Percentiles rank a stretch among this genome's conserved stretches.
phyloP scores from a whole-genome alignment of 2,329 filamentous ascomycete genomes.

The Aureobasidium musti region DNA sequence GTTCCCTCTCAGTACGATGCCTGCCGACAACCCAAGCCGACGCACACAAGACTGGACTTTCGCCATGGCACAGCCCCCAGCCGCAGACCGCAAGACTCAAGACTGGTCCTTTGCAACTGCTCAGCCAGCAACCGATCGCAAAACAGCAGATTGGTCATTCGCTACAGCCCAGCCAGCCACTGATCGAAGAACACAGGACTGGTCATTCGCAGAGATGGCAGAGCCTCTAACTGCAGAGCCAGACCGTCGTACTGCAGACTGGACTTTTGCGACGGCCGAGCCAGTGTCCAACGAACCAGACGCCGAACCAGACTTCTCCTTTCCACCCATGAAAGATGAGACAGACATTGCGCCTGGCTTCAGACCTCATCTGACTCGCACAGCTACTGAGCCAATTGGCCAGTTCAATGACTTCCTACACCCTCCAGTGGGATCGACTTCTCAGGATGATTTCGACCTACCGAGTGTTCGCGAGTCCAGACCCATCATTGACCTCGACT shows the following conservation, averaged over 20 bases:
- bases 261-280: slow-evolving; percentile 46
- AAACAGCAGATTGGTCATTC: slow-evolving; percentile 55
- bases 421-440: slow-evolving; percentile 30
- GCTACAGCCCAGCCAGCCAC: slow-evolving; percentile 45
- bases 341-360: slow-evolving; percentile 40
- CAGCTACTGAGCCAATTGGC: slow-evolving; percentile 46
- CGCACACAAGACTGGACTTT: slow-evolving; percentile 54
- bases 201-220: slow-evolving; percentile 50
- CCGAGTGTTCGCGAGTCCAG: slow-evolving; percentile 42
- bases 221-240: slow-evolving; percentile 39
- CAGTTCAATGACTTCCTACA: slow-evolving; percentile 45
- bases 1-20: slow-evolving; percentile 50
- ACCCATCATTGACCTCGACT: slow-evolving; percentile 52
- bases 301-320: slow-evolving; percentile 30
- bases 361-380: slow-evolving; percentile 46
- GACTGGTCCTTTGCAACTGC: slow-evolving; percentile 59
- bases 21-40: slow-evolving; percentile 43
- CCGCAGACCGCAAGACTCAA: slow-evolving; percentile 31
- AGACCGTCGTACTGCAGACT: slow-evolving; percentile 51
- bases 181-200: slow-evolving; percentile 50
- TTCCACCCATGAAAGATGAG: slow-evolving; percentile 33
- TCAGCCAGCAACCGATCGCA: slow-evolving; percentile 37
- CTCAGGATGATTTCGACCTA: slow-evolving; percentile 37
- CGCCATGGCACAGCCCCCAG: slow-evolving; percentile 44
- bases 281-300: slow-evolving; percentile 35